Conservation (phyloP, 75 land plant species). For the Larix kaempferi region DNA sequence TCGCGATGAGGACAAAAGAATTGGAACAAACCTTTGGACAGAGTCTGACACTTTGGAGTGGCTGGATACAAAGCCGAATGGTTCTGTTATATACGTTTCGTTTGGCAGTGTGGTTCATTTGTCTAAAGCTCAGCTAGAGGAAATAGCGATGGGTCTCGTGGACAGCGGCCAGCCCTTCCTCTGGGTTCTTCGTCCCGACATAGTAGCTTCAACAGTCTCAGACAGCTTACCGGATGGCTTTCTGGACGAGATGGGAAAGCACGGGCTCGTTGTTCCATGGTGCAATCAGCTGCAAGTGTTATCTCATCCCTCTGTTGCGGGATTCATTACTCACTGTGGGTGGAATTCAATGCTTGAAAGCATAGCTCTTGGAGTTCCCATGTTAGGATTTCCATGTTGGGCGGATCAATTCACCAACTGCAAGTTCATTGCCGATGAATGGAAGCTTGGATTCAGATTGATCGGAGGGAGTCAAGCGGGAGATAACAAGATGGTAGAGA, state of each 20-base stretch:
- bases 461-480: neutral
- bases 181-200: conserved; percentile 4
- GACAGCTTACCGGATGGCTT: neutral
- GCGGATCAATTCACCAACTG: conserved; percentile 5
- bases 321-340: conserved; percentile 10
- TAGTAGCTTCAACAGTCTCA: neutral
- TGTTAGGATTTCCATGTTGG: conserved; percentile 1
- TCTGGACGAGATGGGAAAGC: neutral
- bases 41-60: neutral
- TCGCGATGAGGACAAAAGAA: neutral
- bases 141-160: neutral
- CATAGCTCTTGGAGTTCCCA: conserved; percentile 1
- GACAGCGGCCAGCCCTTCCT: neutral
- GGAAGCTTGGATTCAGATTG: conserved; percentile 11
- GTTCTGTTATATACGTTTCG: conserved; percentile 13
- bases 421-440: conserved; percentile 9
- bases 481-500: neutral
- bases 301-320: conserved; percentile 6
- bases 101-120: conserved; percentile 15
- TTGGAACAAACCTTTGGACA: neutral
- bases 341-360: conserved; percentile 7
- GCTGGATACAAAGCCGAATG: conserved; percentile 1
- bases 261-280: conserved; percentile 4
- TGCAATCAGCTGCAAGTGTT: neutral
- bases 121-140: conserved; percentile 11